Percentiles rank a stretch among this genome's conserved stretches.
Conservation (phyloP, 2,329 filamentous ascomycete genomes). For the Pseudofabraea citricarpa region DNA sequence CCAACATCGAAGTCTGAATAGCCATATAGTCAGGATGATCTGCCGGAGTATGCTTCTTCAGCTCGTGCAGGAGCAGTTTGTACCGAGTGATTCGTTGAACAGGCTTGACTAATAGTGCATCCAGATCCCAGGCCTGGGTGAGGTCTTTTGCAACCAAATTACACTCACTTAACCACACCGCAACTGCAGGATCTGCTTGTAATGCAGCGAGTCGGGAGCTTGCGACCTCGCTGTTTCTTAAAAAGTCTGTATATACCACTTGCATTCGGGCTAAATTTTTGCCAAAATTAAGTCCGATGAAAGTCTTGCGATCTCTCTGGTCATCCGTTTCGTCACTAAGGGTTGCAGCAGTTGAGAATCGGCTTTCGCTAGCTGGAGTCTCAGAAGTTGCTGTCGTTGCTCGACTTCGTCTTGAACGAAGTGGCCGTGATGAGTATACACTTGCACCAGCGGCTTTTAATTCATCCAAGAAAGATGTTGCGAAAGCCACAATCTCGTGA, state of each 20-base stretch:
- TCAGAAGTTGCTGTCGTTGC: conserved; percentile 7
- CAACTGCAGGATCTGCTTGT: conserved; percentile 58
- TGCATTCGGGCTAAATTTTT: conserved; percentile 57
- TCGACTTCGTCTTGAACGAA: conserved; percentile 35
- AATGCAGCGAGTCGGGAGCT: conserved; percentile 58
- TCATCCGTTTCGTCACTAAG: conserved; percentile 23
- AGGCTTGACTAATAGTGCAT: conserved; percentile 94
- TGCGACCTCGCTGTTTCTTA: conserved; percentile 59
- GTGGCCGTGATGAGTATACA: conserved; percentile 63
- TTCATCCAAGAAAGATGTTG: conserved; percentile 71
- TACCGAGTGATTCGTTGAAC: conserved; percentile 95
- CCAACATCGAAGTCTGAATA: conserved; percentile 49
- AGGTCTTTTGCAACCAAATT: conserved; percentile 88
- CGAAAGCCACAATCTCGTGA: conserved; percentile 84
- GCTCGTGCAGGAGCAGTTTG: conserved; percentile 74
- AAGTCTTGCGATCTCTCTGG: conserved; percentile 26
- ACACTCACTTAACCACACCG: conserved; percentile 89
- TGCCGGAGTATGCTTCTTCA: conserved; percentile 72
- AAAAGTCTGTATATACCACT: conserved; percentile 53
- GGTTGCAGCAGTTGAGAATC: conserved; percentile 19
- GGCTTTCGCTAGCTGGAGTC: conserved; percentile 13
- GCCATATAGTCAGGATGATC: conserved; percentile 77
- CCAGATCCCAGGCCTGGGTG: conserved; percentile 89
- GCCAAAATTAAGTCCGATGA: conserved; percentile 24
- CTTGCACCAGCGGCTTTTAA: conserved; percentile 76